Conservation (phyloP, 129 eudicot genomes). For the Chrysanthemum makinoi region DNA sequence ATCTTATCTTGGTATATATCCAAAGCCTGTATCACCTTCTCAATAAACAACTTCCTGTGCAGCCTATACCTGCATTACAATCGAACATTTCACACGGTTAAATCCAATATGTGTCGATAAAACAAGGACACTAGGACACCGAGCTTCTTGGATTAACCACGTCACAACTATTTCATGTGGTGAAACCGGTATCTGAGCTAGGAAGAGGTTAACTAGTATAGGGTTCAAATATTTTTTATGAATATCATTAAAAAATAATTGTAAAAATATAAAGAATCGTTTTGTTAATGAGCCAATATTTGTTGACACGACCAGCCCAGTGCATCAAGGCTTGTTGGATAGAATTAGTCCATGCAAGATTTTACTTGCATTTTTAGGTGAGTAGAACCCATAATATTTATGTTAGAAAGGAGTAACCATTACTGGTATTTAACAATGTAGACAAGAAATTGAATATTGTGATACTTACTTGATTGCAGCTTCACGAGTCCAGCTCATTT, state of each 20-base stretch:
- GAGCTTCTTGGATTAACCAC: not conserved
- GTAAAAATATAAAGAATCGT: no score
- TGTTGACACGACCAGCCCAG: no score
- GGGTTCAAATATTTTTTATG: no score
- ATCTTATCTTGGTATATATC: constrained; percentile 83
- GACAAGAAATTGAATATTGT: not conserved
- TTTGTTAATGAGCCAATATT: no score
- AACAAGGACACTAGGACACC: not conserved
- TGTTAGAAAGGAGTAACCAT: not conserved
- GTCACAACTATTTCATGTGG: not conserved
- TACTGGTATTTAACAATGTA: not conserved
- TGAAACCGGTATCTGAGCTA: no score
- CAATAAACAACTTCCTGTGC: constrained; percentile 68
- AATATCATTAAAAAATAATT: no score
- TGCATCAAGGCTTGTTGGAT: not conserved
- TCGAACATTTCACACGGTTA: constrained; percentile 1
- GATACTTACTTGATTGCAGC: constrained; percentile 84
- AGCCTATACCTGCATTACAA: constrained; percentile 77
- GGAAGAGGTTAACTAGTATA: no score
- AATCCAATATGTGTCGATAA: constrained; percentile 10
- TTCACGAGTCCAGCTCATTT: constrained; percentile 79
- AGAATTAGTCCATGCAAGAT: not conserved
- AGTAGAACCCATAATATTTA: constrained; percentile 5
- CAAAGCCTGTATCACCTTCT: constrained; percentile 83
- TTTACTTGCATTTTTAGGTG: not conserved